Percentiles rank a stretch among this genome's conserved stretches.
phyloP scores from a whole-genome alignment of 1,284 basidiomycete genomes.

The Cryptococcus deneoformans region DNA sequence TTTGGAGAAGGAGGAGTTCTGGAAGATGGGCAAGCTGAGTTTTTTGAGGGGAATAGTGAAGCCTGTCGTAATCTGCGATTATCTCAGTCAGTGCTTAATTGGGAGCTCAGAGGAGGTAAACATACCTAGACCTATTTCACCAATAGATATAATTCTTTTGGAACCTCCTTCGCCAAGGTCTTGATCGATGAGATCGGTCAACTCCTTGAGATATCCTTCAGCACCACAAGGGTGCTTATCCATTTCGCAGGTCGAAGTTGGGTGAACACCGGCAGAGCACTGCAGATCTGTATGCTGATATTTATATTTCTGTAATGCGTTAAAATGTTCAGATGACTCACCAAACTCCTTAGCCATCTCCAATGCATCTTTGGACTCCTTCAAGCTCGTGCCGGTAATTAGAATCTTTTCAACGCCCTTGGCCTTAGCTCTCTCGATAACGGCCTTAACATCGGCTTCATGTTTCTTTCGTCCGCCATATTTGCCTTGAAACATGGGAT shows the following conservation, averaged over 20 bases:
- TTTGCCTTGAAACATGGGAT: constrained; percentile 51
- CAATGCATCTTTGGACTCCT: constrained; percentile 64
- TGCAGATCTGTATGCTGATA: constrained; percentile 56
- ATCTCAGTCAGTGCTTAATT: not conserved
- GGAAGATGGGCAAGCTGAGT: constrained; percentile 70
- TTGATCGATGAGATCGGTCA: constrained; percentile 59
- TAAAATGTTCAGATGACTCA: constrained; percentile 34
- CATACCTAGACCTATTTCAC: constrained; percentile 80
- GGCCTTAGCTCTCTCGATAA: constrained; percentile 60
- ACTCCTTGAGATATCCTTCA: constrained; percentile 61
- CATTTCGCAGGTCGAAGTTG: constrained; percentile 76
- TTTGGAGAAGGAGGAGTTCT: constrained; percentile 66
- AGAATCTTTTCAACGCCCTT: constrained; percentile 75
- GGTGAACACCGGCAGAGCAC: constrained; percentile 81
- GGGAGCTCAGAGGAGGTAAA: not conserved
- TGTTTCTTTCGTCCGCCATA: constrained; percentile 53
- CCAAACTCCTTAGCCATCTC: constrained; percentile 61
- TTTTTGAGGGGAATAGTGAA: constrained; percentile 64
- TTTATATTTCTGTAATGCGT: not conserved
- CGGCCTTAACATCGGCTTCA: constrained; percentile 63
- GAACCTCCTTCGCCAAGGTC: constrained; percentile 55
- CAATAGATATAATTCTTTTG: constrained; percentile 68
- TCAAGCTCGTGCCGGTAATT: constrained; percentile 73
- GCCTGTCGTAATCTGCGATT: constrained; percentile 72
- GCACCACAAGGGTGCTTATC: constrained; percentile 61